phyloP scores from a whole-genome alignment of 441 rosid genomes.

The Populus hybrid region DNA sequence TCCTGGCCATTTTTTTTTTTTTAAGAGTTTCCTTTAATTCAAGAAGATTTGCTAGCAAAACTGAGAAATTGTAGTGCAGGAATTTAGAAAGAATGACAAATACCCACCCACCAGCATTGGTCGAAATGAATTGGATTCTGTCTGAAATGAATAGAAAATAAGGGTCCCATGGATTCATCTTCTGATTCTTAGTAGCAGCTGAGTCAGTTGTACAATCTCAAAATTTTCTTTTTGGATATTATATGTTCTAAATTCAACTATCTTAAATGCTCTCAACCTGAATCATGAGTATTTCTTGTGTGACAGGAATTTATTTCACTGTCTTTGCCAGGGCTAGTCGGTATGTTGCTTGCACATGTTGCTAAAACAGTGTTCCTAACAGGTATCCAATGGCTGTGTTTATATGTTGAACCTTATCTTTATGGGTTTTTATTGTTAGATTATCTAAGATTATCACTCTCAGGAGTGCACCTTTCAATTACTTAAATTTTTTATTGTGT shows the following conservation, averaged over 20 bases:
- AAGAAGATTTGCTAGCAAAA: background rate
- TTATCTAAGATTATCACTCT: background rate
- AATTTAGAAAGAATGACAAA: background rate
- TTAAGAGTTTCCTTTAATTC: background rate
- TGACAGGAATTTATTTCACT: slow-evolving; percentile 28
- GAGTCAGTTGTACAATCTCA: background rate
- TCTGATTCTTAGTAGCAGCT: background rate
- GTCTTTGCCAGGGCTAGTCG: slow-evolving; percentile 66
- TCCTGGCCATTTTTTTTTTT: background rate
- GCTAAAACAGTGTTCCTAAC: slow-evolving; percentile 78
- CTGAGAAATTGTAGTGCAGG: background rate
- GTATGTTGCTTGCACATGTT: slow-evolving; percentile 65
- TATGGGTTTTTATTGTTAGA: background rate
- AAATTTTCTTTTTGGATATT: background rate
- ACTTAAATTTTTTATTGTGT: background rate
- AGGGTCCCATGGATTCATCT: background rate
- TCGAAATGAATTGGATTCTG: background rate
- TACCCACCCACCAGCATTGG: background rate
- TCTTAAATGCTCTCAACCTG: background rate
- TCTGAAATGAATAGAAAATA: background rate
- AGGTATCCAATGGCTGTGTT: slow-evolving; percentile 35
- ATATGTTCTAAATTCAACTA: background rate
- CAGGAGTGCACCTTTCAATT: background rate
- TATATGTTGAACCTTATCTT: slow-evolving; percentile 7
- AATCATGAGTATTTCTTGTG: slow-evolving; percentile 10